These are phyloP conservation scores for Saturnispora sekii DNA, from an alignment of 805 yeast species.

Conservation along the genomic window DNA sequence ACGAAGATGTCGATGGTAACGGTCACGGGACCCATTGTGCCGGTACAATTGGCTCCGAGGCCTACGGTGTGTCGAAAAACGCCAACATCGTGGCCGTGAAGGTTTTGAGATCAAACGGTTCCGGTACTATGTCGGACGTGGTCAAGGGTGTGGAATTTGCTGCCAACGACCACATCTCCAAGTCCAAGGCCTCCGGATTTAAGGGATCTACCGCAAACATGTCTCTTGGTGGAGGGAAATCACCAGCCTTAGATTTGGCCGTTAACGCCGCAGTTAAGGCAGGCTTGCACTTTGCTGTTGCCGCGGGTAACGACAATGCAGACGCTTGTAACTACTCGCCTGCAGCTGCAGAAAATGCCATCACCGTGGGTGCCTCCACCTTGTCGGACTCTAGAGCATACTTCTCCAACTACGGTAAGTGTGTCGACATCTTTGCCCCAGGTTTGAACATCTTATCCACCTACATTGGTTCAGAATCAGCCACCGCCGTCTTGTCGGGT, in stretches of 20 bases:
- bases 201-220: slow-evolving; percentile 86
- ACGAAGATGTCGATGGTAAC: slow-evolving; percentile 66
- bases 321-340: slow-evolving; percentile 93
- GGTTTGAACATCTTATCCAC: slow-evolving; percentile 85
- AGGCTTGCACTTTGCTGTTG: slow-evolving; percentile 88
- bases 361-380: slow-evolving; percentile 94
- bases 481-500: slow-evolving; percentile 82
- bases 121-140: slow-evolving; percentile 77
- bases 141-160: slow-evolving; percentile 81
- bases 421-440: slow-evolving; percentile 96
- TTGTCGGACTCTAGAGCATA: slow-evolving; percentile 83
- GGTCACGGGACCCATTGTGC: slow-evolving; percentile 98
- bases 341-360: slow-evolving; percentile 73
- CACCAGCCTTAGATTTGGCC: slow-evolving; percentile 78
- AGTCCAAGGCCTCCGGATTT: slow-evolving; percentile 49
- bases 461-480: slow-evolving; percentile 64
- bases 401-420: slow-evolving; percentile 90
- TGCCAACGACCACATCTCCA: slow-evolving; percentile 55
- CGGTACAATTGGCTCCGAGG: slow-evolving; percentile 80
- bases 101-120: slow-evolving; percentile 73
- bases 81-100: slow-evolving; percentile 76
- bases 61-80: slow-evolving; percentile 77
- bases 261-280: slow-evolving; percentile 83
- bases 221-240: slow-evolving; percentile 91
- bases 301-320: slow-evolving; percentile 91